These are phyloP conservation scores for Debaryomycetaceae sp. DNA, from an alignment of 1,139 yeast species.

Conservation along the genomic window DNA sequence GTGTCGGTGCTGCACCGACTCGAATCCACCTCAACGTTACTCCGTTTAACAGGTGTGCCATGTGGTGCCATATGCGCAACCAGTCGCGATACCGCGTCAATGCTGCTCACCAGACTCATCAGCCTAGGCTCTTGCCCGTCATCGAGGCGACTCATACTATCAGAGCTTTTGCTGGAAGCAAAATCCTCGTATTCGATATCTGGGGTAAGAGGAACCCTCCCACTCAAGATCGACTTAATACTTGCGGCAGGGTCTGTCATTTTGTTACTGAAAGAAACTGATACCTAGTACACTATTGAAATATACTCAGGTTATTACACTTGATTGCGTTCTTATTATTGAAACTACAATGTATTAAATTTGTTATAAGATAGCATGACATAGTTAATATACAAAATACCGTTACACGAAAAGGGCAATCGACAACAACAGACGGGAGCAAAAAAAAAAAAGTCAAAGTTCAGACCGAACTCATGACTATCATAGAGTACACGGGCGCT, in stretches of 20 bases:
- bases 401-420: no score
- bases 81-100: neutral
- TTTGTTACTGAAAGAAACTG: no score
- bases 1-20: neutral
- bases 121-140: neutral
- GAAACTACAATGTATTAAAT: no score
- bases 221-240: slow-evolving; percentile 38
- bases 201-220: slow-evolving; percentile 21
- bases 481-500: neutral
- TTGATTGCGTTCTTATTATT: no score
- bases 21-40: neutral
- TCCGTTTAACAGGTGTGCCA: neutral
- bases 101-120: neutral
- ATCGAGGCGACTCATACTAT: neutral
- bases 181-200: slow-evolving; percentile 20
- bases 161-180: slow-evolving; percentile 6
- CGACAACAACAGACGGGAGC: no score
- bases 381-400: no score
- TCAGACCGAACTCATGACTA: neutral
- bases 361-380: no score
- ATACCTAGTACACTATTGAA: no score
- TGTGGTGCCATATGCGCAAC: neutral
- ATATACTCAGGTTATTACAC: no score
- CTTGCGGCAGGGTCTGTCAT: slow-evolving; percentile 49
- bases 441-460: no score